Evolutionary conservation across 1,139 yeast species (phyloP).

Genomic region (Diutina scorzettiae): DNA sequence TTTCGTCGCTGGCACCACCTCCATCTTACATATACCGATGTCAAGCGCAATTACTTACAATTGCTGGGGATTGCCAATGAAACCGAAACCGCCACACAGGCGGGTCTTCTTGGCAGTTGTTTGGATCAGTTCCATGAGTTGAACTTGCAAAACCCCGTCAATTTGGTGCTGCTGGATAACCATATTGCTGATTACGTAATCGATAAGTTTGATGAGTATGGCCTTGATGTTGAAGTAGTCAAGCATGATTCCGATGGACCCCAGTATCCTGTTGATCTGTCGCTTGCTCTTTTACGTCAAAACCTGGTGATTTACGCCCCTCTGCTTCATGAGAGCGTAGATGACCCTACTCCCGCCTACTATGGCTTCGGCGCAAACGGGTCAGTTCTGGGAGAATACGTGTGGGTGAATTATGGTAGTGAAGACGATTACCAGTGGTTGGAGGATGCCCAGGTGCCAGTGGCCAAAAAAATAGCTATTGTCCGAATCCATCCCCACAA

Average conservation of each 20-base stretch:
- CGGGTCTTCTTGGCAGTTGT: neutral
- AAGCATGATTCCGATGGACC: slow-evolving; percentile 13
- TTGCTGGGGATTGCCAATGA: neutral
- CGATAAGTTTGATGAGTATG: neutral
- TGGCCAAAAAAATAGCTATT: slow-evolving; percentile 8
- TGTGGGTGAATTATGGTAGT: slow-evolving; percentile 23
- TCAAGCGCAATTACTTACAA: neutral
- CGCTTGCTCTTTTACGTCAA: slow-evolving; percentile 18
- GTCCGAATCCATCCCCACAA: slow-evolving; percentile 9
- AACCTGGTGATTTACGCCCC: slow-evolving; percentile 18
- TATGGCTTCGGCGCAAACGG: slow-evolving; percentile 22
- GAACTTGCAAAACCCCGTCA: neutral
- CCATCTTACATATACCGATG: slow-evolving; percentile 47
- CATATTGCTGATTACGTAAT: neutral
- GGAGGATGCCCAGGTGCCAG: slow-evolving; percentile 13
- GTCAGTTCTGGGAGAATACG: slow-evolving; percentile 15
- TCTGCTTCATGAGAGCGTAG: slow-evolving; percentile 16
- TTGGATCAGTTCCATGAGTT: neutral
- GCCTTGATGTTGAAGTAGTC: slow-evolving; percentile 15
- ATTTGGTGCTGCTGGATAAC: slow-evolving; percentile 4
- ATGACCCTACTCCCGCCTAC: slow-evolving; percentile 25
- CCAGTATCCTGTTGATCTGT: slow-evolving; percentile 14
- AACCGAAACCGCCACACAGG: slow-evolving; percentile 7
- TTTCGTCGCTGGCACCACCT: slow-evolving; percentile 64
- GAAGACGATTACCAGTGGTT: slow-evolving; percentile 19